phyloP scores from a whole-genome alignment of 345 rosid genomes.

The Geranium rotundifolium region DNA sequence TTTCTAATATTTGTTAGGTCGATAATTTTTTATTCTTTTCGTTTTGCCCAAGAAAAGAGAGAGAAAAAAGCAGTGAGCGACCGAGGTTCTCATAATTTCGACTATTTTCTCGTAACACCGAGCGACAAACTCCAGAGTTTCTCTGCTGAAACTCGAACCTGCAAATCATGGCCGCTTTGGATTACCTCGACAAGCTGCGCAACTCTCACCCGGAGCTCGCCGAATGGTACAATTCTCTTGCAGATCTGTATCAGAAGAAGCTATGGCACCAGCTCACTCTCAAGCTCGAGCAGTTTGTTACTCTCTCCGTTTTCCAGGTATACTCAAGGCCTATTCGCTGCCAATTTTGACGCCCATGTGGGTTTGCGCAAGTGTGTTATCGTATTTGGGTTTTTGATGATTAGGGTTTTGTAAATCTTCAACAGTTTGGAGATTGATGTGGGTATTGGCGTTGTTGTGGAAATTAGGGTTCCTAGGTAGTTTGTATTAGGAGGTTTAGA shows the following conservation, averaged over 20 bases:
- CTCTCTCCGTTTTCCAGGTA: conserved; percentile 81
- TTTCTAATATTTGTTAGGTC: no score
- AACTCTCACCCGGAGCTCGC: conserved; percentile 65
- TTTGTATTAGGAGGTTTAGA: neutral
- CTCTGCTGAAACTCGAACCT: neutral
- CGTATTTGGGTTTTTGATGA: neutral
- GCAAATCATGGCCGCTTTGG: conserved; percentile 76
- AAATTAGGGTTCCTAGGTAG: neutral
- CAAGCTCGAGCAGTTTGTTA: conserved; percentile 93
- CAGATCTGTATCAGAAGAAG: conserved; percentile 96
- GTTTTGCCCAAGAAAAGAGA: conserved; percentile 10
- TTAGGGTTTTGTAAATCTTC: neutral
- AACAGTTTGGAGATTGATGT: neutral
- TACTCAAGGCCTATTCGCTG: neutral
- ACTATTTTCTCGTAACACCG: neutral
- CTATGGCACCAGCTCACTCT: conserved; percentile 99
- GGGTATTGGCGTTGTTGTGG: neutral
- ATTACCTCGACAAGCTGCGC: conserved; percentile 65
- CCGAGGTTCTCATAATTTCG: conserved; percentile 6
- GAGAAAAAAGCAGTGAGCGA: neutral
- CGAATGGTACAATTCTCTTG: conserved; percentile 85
- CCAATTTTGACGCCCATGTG: neutral
- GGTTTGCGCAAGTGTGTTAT: neutral
- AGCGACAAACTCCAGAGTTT: neutral
- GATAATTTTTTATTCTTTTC: conserved; percentile 7